Base-by-base conservation (phyloP, 176 grass and related monocot species). In the Aegilops longissima region DNA sequence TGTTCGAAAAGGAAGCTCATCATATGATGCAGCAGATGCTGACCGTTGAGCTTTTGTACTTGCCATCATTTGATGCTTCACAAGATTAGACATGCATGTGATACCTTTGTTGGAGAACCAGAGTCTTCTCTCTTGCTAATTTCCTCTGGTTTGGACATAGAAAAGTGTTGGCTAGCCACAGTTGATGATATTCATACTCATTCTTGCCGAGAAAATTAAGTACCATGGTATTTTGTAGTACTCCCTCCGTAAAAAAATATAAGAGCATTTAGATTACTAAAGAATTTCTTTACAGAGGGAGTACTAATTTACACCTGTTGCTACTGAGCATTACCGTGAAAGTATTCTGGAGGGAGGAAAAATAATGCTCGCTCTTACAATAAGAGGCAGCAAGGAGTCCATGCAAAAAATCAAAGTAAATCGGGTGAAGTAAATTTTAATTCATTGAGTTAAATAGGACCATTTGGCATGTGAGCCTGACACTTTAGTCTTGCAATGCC, bases 31-130 rank as follows among this genome's bases (percentile, higher is more conserved):
- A 83, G 42, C 65, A 44, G 84, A 72, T 82, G 65, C 84, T 75
- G 75, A 77, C 20, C 61, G 61, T 36, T 39, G 47, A 75, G n/a
- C 85, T 82, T 91, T 91, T 21, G 54, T 51, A 85, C 77, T 88
- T 61, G 77, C 70, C 77, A 91, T 77, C 82, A 84, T 85, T 61
- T 88, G 89, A 85, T 85, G 77, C 77, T 76, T 84, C 65, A 67
- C 70, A 64, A 29, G 27, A 83, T 78, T 71, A 30, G 82, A 70
- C 76, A 76, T 83, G 79, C 62, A 85, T 88, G 89, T 70, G 81
- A 39, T 65, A n/a, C 81, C 66, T 84, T 87, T 63, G 61, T 87
- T 54, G 61, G 36, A 61, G 82, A 84, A 47, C 12, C 34, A 81
- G 13, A 44, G 3, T 2, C 68, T 11, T 75, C 24, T 42, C 33